Conservation (phyloP, 73 alveolate genomes). For the Effrenium voratum region DNA sequence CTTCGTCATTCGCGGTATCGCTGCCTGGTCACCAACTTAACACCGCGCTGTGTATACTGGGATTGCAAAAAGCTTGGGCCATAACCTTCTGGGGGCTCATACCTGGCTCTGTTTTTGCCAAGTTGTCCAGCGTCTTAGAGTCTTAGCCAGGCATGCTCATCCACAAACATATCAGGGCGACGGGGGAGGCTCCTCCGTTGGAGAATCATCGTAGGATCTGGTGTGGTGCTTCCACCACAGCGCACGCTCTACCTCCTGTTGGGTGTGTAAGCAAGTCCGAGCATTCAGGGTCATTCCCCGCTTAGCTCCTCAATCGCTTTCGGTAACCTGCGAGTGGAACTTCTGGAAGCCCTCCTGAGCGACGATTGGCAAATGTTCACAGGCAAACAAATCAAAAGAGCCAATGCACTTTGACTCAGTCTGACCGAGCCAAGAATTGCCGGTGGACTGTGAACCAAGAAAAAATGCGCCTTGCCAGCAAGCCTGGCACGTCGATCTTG, state of each 20-base stretch:
- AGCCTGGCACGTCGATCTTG: no score
- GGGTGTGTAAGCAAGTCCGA: background rate
- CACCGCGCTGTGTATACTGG: background rate
- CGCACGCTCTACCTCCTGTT: conserved; percentile 20
- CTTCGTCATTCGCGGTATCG: background rate
- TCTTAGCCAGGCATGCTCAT: background rate
- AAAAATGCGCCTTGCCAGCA: no score
- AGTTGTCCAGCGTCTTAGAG: background rate
- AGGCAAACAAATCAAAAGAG: background rate
- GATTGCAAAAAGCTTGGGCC: background rate
- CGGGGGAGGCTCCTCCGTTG: conserved; percentile 64
- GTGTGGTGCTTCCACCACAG: background rate
- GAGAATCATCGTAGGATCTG: conserved; percentile 32
- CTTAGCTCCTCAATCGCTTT: background rate
- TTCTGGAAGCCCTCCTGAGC: background rate
- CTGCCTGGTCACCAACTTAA: no score
- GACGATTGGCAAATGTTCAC: background rate
- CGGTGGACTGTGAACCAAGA: no score
- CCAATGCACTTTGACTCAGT: background rate
- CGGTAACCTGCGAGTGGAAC: background rate
- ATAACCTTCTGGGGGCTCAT: background rate
- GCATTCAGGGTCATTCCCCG: background rate
- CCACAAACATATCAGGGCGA: background rate
- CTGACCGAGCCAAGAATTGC: no score
- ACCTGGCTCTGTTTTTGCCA: background rate